These are phyloP conservation scores for Laburnicola sp. DNA, from an alignment of 2,329 filamentous ascomycete species.

Conservation along the genomic window DNA sequence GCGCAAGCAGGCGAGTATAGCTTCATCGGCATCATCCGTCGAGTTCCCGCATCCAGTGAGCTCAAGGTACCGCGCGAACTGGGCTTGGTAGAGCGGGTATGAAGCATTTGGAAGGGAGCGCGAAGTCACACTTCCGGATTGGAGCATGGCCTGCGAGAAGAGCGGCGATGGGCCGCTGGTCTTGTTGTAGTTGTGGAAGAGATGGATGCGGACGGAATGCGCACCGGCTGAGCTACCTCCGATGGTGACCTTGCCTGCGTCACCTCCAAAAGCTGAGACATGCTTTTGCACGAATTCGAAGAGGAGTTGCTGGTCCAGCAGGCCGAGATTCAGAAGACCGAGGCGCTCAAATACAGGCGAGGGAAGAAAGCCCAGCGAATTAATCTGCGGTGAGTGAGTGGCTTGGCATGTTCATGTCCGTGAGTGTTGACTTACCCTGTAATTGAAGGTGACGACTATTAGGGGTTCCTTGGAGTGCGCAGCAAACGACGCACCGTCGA, in stretches of 20 bases:
- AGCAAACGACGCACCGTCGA: conserved; percentile 33
- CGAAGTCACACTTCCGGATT: conserved; percentile 33
- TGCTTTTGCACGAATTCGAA: conserved; percentile 46
- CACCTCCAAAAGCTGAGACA: conserved; percentile 46
- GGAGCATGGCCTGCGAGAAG: conserved; percentile 33
- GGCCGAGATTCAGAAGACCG: conserved; percentile 33
- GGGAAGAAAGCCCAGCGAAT: conserved; percentile 33
- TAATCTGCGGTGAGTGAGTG: conserved; percentile 12
- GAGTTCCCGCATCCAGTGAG: conserved; percentile 22
- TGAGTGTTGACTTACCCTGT: conserved; percentile 20
- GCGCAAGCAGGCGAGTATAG: conserved; percentile 45
- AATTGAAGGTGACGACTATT: conserved; percentile 35
- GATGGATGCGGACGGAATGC: conserved; percentile 33
- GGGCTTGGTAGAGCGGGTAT: conserved; percentile 33
- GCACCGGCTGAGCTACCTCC: conserved; percentile 45
- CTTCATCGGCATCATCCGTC: conserved; percentile 32
- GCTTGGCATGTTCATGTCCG: not conserved
- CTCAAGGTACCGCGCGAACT: conserved; percentile 25
- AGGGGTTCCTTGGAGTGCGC: conserved; percentile 26
- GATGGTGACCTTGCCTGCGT: conserved; percentile 42
- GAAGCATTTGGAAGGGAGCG: conserved; percentile 32
- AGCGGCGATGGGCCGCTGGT: conserved; percentile 22
- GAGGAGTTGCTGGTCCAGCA: conserved; percentile 24
- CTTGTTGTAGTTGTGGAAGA: conserved; percentile 36
- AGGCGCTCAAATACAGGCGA: conserved; percentile 28